Base-by-base conservation (phyloP, 2,329 filamentous ascomycete genomes). In the Exutisphaerella laricina region DNA sequence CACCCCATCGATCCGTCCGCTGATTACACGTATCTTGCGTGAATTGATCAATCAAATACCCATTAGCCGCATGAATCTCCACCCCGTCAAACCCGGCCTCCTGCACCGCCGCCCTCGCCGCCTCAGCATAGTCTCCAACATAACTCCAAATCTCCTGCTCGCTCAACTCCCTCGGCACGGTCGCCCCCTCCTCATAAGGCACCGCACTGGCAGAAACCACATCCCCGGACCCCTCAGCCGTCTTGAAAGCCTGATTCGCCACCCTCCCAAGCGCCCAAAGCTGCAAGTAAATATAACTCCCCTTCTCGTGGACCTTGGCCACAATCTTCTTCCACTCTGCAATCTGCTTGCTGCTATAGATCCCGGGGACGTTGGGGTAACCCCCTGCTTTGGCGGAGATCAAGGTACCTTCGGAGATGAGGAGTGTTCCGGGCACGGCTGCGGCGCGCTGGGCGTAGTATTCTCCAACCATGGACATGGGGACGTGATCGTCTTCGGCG, bases 81-180 rank as follows among this genome's bases (percentile, higher is more conserved):
- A 75, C 67, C 1, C 72, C 72, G 46, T 75, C 72, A 31, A 76
- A 79, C 0, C 77, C 77, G 39, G 69, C 70, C 33, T 73, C 70
- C 5, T 30, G 28, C 18, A 81, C 67, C 1, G 78, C 78, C 60
- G 66, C 75, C 40, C 60, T 63, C 3, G 72, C 70, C 1, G 72
- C 70, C 26, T 60, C 55, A 13, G 60, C 69, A 40, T 69, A 74
- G 32, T 70, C 68, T 0, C 72, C 66, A 5, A 60, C 67, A 1
- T 36, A 48, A 35, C 32, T 33, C 21, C 61, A 50, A 54, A 77
- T 75, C 17, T 73, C 72, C 0, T 67, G 63, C 17, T 69, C 60
- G 0, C 67, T 71, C 53, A 74, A 50, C 4, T 36, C 49, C 4
- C 45, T 16, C 9, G 51, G 51, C 9, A 49, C 42, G 1, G 33